These are phyloP conservation scores for Penicillium sp. DNA, from an alignment of 2,329 filamentous ascomycete genomes.

Conservation along the genomic window DNA sequence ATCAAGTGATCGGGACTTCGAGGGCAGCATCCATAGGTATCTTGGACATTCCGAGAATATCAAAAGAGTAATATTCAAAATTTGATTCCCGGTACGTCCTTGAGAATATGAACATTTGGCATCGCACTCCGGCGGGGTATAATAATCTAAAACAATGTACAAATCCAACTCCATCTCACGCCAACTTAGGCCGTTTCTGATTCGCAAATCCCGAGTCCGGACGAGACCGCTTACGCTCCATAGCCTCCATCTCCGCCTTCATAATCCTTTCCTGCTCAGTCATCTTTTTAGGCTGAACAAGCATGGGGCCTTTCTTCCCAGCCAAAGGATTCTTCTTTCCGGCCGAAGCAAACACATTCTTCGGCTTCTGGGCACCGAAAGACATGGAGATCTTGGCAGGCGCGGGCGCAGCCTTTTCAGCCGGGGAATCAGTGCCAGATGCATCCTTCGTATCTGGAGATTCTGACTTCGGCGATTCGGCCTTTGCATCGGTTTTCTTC, in stretches of 20 bases:
- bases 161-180: background rate
- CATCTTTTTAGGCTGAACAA: constrained; percentile 74
- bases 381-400: constrained; percentile 62
- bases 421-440: constrained; percentile 7
- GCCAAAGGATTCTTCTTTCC: constrained; percentile 70
- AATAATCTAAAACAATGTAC: background rate
- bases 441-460: constrained; percentile 25
- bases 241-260: constrained; percentile 66
- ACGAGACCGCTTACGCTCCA: constrained; percentile 65
- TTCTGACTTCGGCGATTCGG: constrained; percentile 18
- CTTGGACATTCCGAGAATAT: no score
- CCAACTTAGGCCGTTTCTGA: constrained; percentile 37
- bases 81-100: background rate
- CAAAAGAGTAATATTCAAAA: background rate
- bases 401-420: constrained; percentile 17
- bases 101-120: background rate
- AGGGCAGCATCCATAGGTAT: no score
- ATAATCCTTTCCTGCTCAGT: constrained; percentile 87
- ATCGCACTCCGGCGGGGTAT: background rate
- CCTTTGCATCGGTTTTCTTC: constrained; percentile 28
- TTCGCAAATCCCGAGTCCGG: constrained; percentile 30
- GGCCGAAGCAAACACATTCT: constrained; percentile 65
- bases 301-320: constrained; percentile 62
- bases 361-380: constrained; percentile 54
- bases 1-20: no score